Evolutionary conservation across 148 eudicot species (phyloP), one percentile per base, ranked within the genome.

Genomic region (Rhododendron vialii): DNA sequence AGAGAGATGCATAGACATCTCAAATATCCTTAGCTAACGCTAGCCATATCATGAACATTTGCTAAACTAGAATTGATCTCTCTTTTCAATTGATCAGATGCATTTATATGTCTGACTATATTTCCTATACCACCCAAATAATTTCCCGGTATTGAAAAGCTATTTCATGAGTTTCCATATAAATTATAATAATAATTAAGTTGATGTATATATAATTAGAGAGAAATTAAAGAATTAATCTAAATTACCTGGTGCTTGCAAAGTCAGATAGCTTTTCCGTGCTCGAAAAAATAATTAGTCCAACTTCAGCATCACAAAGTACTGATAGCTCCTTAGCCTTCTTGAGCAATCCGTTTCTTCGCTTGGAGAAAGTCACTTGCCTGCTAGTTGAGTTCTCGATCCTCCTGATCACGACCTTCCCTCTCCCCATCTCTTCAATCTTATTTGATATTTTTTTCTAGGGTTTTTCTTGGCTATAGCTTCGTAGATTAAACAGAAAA

Each of bases 221-320:
- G 67, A 63, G 11, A 63, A 2, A n/a, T 63, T 9, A 8, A 24
- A 4, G 14, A 63, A 63, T 9, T 63, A 63, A 24, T 63, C 30
- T 24, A 8, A 63, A 8, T 63, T 63, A 63, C 71, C 71, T 63
- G 71, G 30, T 24, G 30, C 71, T 63, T 63, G 71, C 71, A n/a
- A 7, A 63, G 10, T 63, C 71, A 24, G 28, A 63, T n/a, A 63
- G 4, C 71, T 63, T 63, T 2, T 63, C 71, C 4, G 71, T 63
- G 30, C 71, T 63, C 9, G 71, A 63, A 63, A 63, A 63, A 63
- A 63, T n/a, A 2, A 63, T 63, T 2, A 63, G 71, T 63, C 71
- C 71, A 63, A 63, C 71, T n/a, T 63, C 71, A 63, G 71, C 71
- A 63, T 63, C 71, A n/a, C 71, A 63, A n/a, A 63, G 71, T n/a